These are phyloP conservation scores for Populus trichocarpa DNA, from an alignment of 441 rosid genomes.

Conservation along the genomic window DNA sequence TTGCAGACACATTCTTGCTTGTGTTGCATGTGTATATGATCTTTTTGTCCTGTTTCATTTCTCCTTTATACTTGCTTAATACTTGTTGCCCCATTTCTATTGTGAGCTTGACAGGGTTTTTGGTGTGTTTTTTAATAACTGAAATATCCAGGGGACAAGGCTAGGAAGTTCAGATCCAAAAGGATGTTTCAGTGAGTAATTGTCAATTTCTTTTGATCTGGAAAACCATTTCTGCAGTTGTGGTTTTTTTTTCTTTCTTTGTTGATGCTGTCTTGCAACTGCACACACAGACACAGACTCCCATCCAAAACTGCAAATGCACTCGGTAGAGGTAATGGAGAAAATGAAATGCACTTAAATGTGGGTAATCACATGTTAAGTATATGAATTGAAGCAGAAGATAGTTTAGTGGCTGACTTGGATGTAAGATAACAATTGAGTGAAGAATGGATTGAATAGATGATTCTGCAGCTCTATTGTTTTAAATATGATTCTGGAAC, in stretches of 20 bases:
- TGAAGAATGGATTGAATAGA: neutral
- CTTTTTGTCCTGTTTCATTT: constrained; percentile 1
- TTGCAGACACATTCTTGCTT: neutral
- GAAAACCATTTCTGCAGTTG: constrained; percentile 9
- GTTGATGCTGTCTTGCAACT: neutral
- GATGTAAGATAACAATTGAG: neutral
- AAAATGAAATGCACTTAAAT: neutral
- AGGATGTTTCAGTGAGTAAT: constrained; percentile 90
- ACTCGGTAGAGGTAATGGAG: neutral
- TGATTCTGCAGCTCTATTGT: neutral
- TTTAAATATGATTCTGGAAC: neutral
- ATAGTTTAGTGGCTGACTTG: neutral
- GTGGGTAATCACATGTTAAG: neutral
- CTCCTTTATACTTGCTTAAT: neutral
- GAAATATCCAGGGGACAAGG: constrained; percentile 80
- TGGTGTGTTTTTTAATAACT: constrained; percentile 9
- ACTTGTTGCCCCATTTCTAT: neutral
- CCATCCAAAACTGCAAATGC: neutral
- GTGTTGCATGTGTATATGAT: constrained; percentile 1
- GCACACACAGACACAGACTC: neutral
- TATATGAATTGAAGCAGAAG: neutral
- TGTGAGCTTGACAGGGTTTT: constrained; percentile 5
- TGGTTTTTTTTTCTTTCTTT: constrained; percentile 5
- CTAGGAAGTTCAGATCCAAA: constrained; percentile 99
- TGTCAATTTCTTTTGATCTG: neutral